Evolutionary conservation across 176 grass and related monocot genomes (phyloP).

Genomic region (Miscanthus lutarioriparius): DNA sequence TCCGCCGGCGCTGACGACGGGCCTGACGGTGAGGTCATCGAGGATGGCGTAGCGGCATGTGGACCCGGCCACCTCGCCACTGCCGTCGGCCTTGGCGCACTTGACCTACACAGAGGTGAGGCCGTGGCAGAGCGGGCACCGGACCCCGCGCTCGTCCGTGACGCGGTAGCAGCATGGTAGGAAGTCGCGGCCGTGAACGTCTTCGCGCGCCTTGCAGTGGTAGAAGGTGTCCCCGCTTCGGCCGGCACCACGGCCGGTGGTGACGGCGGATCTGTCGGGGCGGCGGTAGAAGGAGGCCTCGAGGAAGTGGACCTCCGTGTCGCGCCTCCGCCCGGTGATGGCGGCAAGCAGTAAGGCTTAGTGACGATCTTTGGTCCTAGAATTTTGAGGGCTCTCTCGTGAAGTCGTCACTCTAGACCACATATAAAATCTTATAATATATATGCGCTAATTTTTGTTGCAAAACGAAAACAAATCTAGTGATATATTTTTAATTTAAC

Average conservation of each 20-base stretch:
- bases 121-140: not conserved
- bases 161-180: not conserved
- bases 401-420: too few species aligned
- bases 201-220: not conserved
- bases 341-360: too few species aligned
- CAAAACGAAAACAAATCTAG: too few species aligned
- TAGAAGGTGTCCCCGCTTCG: not conserved
- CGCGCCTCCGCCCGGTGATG: too few species aligned
- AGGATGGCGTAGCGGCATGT: not conserved
- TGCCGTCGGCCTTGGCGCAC: not conserved
- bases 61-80: not conserved
- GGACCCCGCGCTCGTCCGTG: slow-evolving; percentile 2
- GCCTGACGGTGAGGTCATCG: slow-evolving; percentile 36
- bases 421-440: too few species aligned
- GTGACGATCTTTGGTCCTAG: too few species aligned
- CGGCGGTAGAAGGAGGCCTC: not conserved
- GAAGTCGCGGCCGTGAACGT: not conserved
- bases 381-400: too few species aligned
- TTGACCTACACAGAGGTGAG: not conserved
- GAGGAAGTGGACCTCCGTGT: not conserved
- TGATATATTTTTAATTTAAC: too few species aligned
- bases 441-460: too few species aligned
- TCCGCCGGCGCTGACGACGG: not conserved
- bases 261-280: not conserved
- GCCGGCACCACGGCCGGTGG: not conserved